phyloP scores from a whole-genome alignment of 495 filamentous ascomycete species.

The Aspergillus panamensis region DNA sequence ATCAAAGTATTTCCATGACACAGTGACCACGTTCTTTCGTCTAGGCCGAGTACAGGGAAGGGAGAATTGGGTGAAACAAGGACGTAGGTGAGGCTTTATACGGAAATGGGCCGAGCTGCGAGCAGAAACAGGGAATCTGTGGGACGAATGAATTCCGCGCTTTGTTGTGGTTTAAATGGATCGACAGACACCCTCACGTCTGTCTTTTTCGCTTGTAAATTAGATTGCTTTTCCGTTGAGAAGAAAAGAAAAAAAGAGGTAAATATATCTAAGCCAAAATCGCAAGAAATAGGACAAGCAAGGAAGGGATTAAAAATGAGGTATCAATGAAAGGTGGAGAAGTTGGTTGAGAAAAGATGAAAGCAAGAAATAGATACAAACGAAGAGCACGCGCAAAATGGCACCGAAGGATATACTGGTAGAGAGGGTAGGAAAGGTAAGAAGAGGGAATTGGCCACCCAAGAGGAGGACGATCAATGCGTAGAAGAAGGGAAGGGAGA shows the following conservation, averaged over 20 bases:
- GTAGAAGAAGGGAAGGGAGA: conserved; percentile 14
- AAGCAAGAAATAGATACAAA: conserved; percentile 18
- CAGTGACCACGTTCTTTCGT: conserved; percentile 18
- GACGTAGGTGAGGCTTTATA: neutral
- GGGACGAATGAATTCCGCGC: conserved; percentile 11
- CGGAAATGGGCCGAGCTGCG: conserved; percentile 13
- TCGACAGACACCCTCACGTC: conserved; percentile 15
- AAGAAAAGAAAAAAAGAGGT: neutral
- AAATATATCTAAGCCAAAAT: neutral
- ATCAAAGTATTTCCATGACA: conserved; percentile 44
- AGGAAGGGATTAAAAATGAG: neutral
- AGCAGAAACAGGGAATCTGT: conserved; percentile 6
- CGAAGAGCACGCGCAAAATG: conserved; percentile 20
- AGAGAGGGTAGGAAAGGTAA: conserved; percentile 15
- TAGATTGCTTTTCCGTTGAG: neutral
- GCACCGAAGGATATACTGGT: conserved; percentile 21
- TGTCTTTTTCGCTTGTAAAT: conserved; percentile 11
- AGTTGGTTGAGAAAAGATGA: neutral
- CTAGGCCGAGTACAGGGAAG: conserved; percentile 5
- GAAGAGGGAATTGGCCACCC: conserved; percentile 12
- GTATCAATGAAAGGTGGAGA: neutral
- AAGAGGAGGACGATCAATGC: conserved; percentile 13
- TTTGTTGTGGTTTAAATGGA: conserved; percentile 14
- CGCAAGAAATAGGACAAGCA: neutral
- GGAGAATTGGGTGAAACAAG: neutral